Conservation (phyloP, 176 grass and related monocot genomes). For the Carex parvula region DNA sequence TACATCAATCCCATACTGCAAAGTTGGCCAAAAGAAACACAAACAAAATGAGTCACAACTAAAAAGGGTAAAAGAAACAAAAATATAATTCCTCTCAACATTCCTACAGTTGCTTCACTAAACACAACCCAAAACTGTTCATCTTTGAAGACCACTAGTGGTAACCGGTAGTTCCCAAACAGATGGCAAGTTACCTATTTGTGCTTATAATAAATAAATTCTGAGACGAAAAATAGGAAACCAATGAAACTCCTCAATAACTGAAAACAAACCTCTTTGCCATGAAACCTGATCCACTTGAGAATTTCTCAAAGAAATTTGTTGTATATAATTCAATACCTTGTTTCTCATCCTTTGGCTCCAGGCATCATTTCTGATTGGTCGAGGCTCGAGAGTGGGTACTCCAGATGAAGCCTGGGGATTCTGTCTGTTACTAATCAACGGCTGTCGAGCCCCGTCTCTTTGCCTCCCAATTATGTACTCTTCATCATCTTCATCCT, state of each 20-base stretch:
- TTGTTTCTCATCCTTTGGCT: slow-evolving; percentile 90
- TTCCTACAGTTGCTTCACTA: background rate
- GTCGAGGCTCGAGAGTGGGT: slow-evolving; percentile 73
- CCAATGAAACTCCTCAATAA: background rate
- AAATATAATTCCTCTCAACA: background rate
- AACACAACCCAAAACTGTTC: background rate
- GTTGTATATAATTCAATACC: slow-evolving; percentile 28
- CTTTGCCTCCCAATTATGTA: slow-evolving; percentile 38
- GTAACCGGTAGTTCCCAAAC: background rate
- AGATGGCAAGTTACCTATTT: background rate
- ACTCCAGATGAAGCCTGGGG: slow-evolving; percentile 39
- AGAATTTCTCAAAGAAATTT: background rate
- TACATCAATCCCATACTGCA: slow-evolving; percentile 75
- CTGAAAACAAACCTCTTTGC: background rate
- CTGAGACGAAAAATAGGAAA: background rate
- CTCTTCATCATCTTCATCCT: slow-evolving; percentile 74
- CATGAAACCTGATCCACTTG: background rate
- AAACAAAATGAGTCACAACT: background rate
- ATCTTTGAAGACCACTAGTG: background rate
- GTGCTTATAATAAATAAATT: background rate
- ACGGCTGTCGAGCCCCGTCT: slow-evolving; percentile 45
- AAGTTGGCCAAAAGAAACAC: slow-evolving; percentile 8
- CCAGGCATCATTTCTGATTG: slow-evolving; percentile 85
- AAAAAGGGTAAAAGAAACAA: background rate
- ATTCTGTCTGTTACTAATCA: slow-evolving; percentile 52